Percentiles rank a stretch among this genome's conserved stretches.
Evolutionary conservation across 75 land plant genomes (phyloP).

Genomic region (Pinus taeda): DNA sequence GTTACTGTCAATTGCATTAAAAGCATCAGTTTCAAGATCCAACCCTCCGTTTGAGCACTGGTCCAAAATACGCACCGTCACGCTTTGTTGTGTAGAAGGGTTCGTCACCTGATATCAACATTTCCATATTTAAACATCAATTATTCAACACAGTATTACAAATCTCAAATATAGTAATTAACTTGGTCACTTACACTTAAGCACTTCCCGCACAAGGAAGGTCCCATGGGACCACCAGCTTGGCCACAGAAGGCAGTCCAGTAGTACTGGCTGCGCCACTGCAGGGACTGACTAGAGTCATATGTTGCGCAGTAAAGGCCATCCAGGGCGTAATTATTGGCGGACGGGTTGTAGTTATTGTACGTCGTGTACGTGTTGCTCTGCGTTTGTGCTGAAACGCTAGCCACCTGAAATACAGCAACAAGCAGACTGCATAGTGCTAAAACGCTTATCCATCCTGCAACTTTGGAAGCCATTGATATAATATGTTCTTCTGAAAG

Average conservation of each 20-base stretch:
- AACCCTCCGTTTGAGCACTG: constrained; percentile 21
- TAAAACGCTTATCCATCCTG: too few species aligned
- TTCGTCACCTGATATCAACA: constrained; percentile 23
- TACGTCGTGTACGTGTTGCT: constrained; percentile 20
- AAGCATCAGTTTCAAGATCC: constrained; percentile 1
- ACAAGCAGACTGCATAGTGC: too few species aligned
- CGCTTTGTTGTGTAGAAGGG: constrained; percentile 12
- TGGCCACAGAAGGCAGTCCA: constrained; percentile 64
- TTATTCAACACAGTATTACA: too few species aligned
- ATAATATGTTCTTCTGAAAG: too few species aligned
- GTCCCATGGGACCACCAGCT: constrained; percentile 29
- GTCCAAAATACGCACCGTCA: constrained; percentile 50
- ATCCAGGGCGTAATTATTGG: constrained; percentile 22
- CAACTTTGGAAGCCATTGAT: too few species aligned
- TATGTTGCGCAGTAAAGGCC: constrained; percentile 42
- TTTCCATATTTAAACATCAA: too few species aligned
- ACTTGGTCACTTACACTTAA: background rate
- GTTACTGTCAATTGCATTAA: constrained; percentile 8
- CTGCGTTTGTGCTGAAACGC: too few species aligned
- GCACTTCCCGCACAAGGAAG: constrained; percentile 46
- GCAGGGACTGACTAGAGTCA: constrained; percentile 41
- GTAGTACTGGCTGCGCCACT: constrained; percentile 44
- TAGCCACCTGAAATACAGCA: too few species aligned
- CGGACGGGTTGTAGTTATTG: constrained; percentile 37
- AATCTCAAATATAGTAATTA: too few species aligned